Evolutionary conservation across 2,329 filamentous ascomycete species (phyloP), one percentile per base, ranked within the genome.

Genomic region (Penicillium brevicompactum): DNA sequence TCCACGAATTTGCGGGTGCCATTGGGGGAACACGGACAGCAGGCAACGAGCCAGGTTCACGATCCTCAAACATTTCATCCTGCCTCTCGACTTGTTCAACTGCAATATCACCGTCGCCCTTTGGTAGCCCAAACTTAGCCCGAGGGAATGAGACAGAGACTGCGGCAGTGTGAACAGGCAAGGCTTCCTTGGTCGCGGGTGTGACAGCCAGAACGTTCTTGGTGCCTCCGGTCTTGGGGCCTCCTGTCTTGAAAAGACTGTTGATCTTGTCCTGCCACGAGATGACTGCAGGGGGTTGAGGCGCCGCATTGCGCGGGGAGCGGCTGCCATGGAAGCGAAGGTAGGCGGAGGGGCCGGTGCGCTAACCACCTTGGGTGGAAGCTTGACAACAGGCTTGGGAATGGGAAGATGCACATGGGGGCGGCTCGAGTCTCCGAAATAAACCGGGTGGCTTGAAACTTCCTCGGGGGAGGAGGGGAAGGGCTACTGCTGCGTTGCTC

Each of bases 181-280:
- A 80, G 46, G 82, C 84, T 66, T 77, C 86, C 70, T 87, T 88
- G 63, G 86, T 90, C 21, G 87, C 83, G 46, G 87, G 86, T 58
- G 88, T 83, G 38, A 90, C 82, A 47, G 84, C 82, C 53, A 88
- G 69, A 52, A 78, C 76, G 67, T 70, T 79, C 55, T 82, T 80
- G 14, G 13, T 37, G 34, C 13, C 65, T 82, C 86, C 18, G 18
- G 18, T 18, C 18, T 18, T 18, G 18, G 18, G 1, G 18, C 18
- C 44, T 81, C 79, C 68, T 51, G 85, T 80, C 69, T 89, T 92
- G 63, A 87, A 80, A 43, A 96, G 82, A 44, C 83, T 87, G 72
- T 96, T 92, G 71, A 97, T 92, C 66, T 87, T 87, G 65, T 89
- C 87, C 72, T 96, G 91, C 92, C 92, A 93, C 7, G 75, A 74